Conservation (phyloP, 2,329 filamentous ascomycete genomes). For the Neonectria ditissima region DNA sequence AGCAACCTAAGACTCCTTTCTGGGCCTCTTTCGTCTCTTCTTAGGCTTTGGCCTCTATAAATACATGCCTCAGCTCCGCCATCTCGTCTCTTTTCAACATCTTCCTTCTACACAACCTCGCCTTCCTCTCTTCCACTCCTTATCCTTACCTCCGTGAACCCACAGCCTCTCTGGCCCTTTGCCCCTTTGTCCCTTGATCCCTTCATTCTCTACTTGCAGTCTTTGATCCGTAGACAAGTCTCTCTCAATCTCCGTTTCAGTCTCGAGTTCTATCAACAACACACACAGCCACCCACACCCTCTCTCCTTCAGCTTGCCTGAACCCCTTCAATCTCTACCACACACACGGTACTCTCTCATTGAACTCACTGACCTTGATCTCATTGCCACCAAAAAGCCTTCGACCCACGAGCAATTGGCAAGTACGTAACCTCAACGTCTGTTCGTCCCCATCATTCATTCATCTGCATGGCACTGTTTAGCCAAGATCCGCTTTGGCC, state of each 20-base stretch:
- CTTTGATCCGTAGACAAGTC: background rate
- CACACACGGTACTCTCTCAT: background rate
- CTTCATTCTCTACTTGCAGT: background rate
- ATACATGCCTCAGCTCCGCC: background rate
- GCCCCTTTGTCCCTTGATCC: too few relatives aligned
- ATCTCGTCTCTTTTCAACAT: background rate
- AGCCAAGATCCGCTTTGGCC: background rate
- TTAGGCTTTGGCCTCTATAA: background rate
- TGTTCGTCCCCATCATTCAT: background rate
- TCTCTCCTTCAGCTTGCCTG: background rate
- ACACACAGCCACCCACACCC: too few relatives aligned
- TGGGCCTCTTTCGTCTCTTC: background rate
- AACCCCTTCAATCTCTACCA: background rate
- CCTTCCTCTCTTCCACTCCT: too few relatives aligned
- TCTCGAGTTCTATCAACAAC: background rate
- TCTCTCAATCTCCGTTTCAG: background rate
- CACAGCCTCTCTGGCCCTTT: too few relatives aligned
- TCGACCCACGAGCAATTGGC: background rate
- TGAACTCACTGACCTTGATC: background rate
- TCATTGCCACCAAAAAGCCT: background rate
- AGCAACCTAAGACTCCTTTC: background rate
- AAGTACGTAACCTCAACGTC: background rate
- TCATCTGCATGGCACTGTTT: background rate
- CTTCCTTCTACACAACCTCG: background rate
- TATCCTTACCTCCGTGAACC: too few relatives aligned